Base-by-base conservation (phyloP, 2,329 filamentous ascomycete species). In the Metarhizium anisopliae region DNA sequence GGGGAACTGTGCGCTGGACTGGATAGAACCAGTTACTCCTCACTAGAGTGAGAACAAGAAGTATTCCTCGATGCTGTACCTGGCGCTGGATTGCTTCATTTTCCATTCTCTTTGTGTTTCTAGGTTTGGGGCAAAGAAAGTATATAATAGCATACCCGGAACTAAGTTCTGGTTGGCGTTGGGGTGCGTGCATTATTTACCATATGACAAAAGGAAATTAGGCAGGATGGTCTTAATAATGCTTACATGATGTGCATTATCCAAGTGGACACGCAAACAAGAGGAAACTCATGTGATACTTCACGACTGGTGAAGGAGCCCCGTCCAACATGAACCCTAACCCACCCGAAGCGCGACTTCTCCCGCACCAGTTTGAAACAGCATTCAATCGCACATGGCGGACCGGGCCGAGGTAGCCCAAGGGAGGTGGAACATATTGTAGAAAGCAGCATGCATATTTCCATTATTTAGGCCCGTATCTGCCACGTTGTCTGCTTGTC, bases 1-100 rank as follows among this genome's bases (percentile, higher is more conserved):
- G 62, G 76, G 74, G 7, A 71, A 76, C 50, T 78, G 76, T 59
- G 62, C 62, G 47, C 63, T 71, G 4, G 66, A 67, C 13, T 78
- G 75, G 75, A 74, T 69, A 57, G 64, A 66, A 36, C 58, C 58
- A 2, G 43, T 32, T 3, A 14, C 52, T 25, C 45, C 52, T 51
- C 32, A 32, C 7, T 56, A 35, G 53, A 20, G 20, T 11, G 45
- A 29, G 20, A 16, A 13, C 5, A 30, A n/a, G n/a, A 35, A 35
- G 32, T 7, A 3, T 35, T 1, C 10, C 6, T 35, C 32, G 11
- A 40, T 14, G 11, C 5, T 40, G 10, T 16, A 11, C 38, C 38
- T 16, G 38, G 11, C 38, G 14, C 3, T 40, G 38, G 38, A 5
- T 40, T 40, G 38, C 10, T 13, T 35, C 32, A 7, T 35, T 35